Conservation (phyloP, 345 rosid genomes). For the Pistacia vera region DNA sequence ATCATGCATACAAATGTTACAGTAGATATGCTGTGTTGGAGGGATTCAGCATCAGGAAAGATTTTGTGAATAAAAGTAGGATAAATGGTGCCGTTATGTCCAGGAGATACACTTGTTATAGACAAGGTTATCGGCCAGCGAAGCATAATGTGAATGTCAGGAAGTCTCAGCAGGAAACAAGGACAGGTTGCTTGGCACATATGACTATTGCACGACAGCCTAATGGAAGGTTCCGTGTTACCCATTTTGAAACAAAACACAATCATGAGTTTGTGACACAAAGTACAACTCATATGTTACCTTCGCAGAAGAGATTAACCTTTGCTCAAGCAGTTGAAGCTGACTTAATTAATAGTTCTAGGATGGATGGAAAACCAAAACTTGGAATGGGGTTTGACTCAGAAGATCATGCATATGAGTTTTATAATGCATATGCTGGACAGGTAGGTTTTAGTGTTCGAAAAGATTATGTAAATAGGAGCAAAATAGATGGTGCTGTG, state of each 20-base stretch:
- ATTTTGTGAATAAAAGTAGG: conserved; percentile 40
- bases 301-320: conserved; percentile 38
- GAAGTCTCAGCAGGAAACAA: conserved; percentile 37
- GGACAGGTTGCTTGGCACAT: conserved; percentile 46
- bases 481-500: conserved; percentile 43
- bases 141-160: conserved; percentile 26
- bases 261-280: conserved; percentile 39
- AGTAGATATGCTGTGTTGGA: conserved; percentile 36
- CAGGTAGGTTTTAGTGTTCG: conserved; percentile 41
- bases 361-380: conserved; percentile 29
- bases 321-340: conserved; percentile 40
- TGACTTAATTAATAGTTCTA: conserved; percentile 29
- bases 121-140: conserved; percentile 34
- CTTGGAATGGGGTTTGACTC: conserved; percentile 45
- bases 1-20: conserved; percentile 34
- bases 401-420: conserved; percentile 41
- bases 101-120: conserved; percentile 39
- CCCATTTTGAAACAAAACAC: conserved; percentile 35
- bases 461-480: conserved; percentile 39
- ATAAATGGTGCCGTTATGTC: conserved; percentile 33
- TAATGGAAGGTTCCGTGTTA: conserved; percentile 37
- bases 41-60: conserved; percentile 43
- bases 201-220: conserved; percentile 41
- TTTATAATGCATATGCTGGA: conserved; percentile 41
- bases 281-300: conserved; percentile 30